Conservation (phyloP, 148 eudicot genomes). For the Amaranthus palmeri region DNA sequence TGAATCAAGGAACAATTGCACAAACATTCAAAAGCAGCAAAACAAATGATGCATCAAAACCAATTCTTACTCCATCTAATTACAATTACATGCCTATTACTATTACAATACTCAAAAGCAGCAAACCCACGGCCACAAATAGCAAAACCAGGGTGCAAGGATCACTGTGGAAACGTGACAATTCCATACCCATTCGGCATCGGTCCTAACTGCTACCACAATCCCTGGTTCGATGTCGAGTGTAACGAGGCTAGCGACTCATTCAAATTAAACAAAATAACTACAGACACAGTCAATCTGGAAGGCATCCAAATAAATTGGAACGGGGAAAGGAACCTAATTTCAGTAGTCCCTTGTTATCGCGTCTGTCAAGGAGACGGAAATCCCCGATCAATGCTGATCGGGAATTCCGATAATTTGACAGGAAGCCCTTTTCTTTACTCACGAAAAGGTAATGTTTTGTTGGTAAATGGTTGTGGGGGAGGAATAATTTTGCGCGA, state of each 20-base stretch:
- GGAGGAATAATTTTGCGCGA: constrained; percentile 3
- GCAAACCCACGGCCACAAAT: constrained; percentile 1
- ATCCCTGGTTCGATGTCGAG: constrained; percentile 10
- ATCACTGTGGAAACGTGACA: constrained; percentile 9
- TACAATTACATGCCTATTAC: background rate
- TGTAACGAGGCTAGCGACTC: background rate
- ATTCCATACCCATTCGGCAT: constrained; percentile 13
- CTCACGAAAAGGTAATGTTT: constrained; percentile 1
- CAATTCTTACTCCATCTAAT: background rate
- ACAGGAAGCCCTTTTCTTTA: constrained; percentile 10
- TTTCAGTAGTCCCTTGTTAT: background rate
- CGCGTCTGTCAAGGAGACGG: background rate
- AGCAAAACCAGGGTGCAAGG: constrained; percentile 11
- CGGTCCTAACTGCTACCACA: constrained; percentile 6
- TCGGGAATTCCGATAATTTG: background rate
- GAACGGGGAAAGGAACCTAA: background rate
- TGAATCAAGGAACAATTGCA: too few species aligned
- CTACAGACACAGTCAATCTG: too few species aligned
- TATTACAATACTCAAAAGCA: background rate
- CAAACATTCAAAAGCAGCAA: background rate
- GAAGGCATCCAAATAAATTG: background rate
- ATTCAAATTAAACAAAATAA: background rate
- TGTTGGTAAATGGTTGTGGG: constrained; percentile 11
- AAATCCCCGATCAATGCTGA: background rate
- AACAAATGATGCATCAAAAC: background rate